These are phyloP conservation scores for Panus rudis DNA, from an alignment of 768 basidiomycete genomes.

Conservation along the genomic window DNA sequence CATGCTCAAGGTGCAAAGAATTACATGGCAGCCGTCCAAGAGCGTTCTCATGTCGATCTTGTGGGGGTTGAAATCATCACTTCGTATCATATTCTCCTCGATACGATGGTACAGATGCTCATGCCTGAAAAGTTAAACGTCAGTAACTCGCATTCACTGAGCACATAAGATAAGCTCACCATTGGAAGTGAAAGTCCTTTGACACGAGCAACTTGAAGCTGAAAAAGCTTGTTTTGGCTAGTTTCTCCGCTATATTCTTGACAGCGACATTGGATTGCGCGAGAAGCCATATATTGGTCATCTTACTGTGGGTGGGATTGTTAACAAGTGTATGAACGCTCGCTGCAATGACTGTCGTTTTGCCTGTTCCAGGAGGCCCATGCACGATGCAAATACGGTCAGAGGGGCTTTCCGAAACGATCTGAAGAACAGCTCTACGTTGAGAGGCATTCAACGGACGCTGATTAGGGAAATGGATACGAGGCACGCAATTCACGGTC, in stretches of 20 bases:
- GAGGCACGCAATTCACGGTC: constrained; percentile 16
- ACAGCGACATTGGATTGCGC: constrained; percentile 47
- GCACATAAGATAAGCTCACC: constrained; percentile 12
- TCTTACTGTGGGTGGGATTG: constrained; percentile 4
- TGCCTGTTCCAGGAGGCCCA: constrained; percentile 36
- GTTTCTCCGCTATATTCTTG: constrained; percentile 46
- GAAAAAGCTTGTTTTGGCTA: constrained; percentile 24
- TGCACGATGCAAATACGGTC: background rate
- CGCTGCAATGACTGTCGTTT: constrained; percentile 36
- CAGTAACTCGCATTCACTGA: too few species aligned
- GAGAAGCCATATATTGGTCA: constrained; percentile 30
- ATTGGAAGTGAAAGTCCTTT: constrained; percentile 34
- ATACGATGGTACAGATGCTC: constrained; percentile 40
- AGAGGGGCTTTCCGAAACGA: constrained; percentile 17
- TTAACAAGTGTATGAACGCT: constrained; percentile 19
- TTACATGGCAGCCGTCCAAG: constrained; percentile 27
- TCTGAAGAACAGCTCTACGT: constrained; percentile 16
- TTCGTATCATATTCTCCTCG: constrained; percentile 28
- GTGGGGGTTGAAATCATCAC: constrained; percentile 23
- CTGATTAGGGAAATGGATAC: constrained; percentile 15
- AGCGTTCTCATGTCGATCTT: constrained; percentile 13
- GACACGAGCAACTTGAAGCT: constrained; percentile 43
- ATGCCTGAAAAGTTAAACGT: constrained; percentile 30
- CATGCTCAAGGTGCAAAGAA: constrained; percentile 45
- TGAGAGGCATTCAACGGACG: constrained; percentile 24